These are phyloP conservation scores for Rhizopogon vulgaris DNA, from an alignment of 768 basidiomycete species.

Conservation along the genomic window DNA sequence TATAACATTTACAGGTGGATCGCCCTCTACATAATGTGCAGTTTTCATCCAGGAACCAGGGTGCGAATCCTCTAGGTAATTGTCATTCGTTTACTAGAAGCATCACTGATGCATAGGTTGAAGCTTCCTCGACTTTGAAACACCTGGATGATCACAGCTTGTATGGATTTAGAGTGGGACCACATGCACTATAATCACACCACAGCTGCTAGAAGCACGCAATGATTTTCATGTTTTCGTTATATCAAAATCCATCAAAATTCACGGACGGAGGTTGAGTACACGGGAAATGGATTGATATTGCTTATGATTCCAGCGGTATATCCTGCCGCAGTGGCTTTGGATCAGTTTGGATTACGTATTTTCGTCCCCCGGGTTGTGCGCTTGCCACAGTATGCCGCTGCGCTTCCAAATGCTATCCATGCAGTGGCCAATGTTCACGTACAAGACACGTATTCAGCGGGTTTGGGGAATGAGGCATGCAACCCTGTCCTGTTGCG, in stretches of 20 bases:
- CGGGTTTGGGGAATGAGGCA: not conserved
- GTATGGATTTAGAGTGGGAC: not conserved
- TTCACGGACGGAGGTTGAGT: not conserved
- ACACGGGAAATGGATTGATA: not conserved
- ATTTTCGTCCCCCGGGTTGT: not conserved
- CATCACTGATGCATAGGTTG: not conserved
- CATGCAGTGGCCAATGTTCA: not conserved
- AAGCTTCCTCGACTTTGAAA: not conserved
- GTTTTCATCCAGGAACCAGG: not conserved
- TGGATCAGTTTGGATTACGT: not conserved
- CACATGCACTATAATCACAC: not conserved
- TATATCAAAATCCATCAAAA: not conserved
- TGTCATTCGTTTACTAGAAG: no score
- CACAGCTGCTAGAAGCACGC: not conserved
- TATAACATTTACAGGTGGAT: not conserved
- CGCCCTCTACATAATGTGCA: not conserved
- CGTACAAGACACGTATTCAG: not conserved
- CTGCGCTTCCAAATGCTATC: not conserved
- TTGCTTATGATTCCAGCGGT: not conserved
- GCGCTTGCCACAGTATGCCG: not conserved
- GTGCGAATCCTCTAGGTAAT: not conserved
- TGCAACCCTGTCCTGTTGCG: not conserved
- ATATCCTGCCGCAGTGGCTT: not conserved
- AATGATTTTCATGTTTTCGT: not conserved
- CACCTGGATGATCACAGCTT: not conserved